These are phyloP conservation scores for Jacaranda copaia DNA, from an alignment of 257 asterid genomes.

Conservation along the genomic window DNA sequence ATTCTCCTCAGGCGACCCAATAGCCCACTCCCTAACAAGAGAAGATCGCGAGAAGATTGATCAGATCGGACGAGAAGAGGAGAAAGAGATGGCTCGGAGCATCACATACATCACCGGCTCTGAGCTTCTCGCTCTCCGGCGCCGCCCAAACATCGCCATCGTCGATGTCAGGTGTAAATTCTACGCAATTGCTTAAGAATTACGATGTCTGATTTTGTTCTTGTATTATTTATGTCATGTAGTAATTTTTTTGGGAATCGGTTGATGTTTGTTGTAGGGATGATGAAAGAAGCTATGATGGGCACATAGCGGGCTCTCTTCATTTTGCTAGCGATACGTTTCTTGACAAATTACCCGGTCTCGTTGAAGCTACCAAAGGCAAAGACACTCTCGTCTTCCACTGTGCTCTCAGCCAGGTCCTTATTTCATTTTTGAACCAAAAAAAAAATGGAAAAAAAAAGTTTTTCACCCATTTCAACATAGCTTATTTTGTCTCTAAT, in stretches of 20 bases:
- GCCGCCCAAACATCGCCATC: constrained; percentile 74
- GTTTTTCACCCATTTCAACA: not conserved
- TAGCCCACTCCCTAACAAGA: not conserved
- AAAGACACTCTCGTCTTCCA: constrained; percentile 96
- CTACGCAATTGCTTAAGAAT: not conserved
- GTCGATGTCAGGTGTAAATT: constrained; percentile 77
- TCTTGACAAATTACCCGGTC: constrained; percentile 68
- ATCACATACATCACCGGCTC: constrained; percentile 79
- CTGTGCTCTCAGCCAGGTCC: constrained; percentile 98
- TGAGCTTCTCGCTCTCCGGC: constrained; percentile 70
- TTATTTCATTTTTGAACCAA: not conserved
- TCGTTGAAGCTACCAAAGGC: constrained; percentile 70
- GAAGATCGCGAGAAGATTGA: not conserved
- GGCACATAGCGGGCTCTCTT: constrained; percentile 92
- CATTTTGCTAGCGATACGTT: constrained; percentile 87
- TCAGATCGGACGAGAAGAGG: constrained; percentile 3
- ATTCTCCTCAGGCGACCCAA: not conserved
- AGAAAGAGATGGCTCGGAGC: constrained; percentile 66
- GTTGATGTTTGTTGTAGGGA: constrained; percentile 53
- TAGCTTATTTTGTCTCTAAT: not conserved
- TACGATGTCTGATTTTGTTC: not conserved
- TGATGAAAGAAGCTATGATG: constrained; percentile 91
- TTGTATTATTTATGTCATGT: not conserved
- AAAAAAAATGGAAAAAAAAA: too few species aligned
- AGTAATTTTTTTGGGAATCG: constrained; percentile 12